These are phyloP conservation scores for Pythium monospermum DNA, from an alignment of 352 stramenopile genomes.

Conservation along the genomic window DNA sequence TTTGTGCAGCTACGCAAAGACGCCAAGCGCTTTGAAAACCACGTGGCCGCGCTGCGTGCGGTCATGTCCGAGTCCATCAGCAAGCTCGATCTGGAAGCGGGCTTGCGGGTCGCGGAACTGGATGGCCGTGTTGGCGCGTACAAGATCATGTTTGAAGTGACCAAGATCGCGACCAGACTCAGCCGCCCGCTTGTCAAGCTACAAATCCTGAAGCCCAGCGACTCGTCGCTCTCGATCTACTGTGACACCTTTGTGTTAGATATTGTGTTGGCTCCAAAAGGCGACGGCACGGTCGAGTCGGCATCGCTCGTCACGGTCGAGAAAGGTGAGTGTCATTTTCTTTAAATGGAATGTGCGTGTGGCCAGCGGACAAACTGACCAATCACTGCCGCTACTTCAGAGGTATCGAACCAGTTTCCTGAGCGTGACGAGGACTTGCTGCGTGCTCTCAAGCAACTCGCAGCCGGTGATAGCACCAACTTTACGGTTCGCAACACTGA, in stretches of 20 bases:
- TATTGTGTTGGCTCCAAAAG: slow-evolving; percentile 47
- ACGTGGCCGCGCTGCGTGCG: slow-evolving; percentile 63
- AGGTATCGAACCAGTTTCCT: slow-evolving; percentile 79
- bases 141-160: slow-evolving; percentile 88
- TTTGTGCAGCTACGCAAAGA: slow-evolving; percentile 85
- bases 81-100: slow-evolving; percentile 78
- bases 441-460: slow-evolving; percentile 57
- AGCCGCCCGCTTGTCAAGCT: slow-evolving; percentile 83
- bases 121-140: slow-evolving; percentile 82
- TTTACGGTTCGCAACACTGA: slow-evolving; percentile 80
- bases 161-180: slow-evolving; percentile 81
- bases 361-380: too few relatives aligned
- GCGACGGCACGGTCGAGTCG: slow-evolving; percentile 59
- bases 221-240: slow-evolving; percentile 82
- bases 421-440: slow-evolving; percentile 81
- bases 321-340: slow-evolving; percentile 32
- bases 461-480: slow-evolving; percentile 59
- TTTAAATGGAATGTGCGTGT: neutral
- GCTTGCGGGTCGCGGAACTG: slow-evolving; percentile 76
- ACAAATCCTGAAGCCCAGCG: slow-evolving; percentile 82
- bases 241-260: slow-evolving; percentile 88
- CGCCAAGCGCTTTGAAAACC: slow-evolving; percentile 68
- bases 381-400: too few relatives aligned
- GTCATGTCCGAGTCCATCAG: slow-evolving; percentile 80
- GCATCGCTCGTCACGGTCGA: slow-evolving; percentile 80